Base-by-base conservation (phyloP, 1,284 basidiomycete species). In the Earliella scabrosa region DNA sequence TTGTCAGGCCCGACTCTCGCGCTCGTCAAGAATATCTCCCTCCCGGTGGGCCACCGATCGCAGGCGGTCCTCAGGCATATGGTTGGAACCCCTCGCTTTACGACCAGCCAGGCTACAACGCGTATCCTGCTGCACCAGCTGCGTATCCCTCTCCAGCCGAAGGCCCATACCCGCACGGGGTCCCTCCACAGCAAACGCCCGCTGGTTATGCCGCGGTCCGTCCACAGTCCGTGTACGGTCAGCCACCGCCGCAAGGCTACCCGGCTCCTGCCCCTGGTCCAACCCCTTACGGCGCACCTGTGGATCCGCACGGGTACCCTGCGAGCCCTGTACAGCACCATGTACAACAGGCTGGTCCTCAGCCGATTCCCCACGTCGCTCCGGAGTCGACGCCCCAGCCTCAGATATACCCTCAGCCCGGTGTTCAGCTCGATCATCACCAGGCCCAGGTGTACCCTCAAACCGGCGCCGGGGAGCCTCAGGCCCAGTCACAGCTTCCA, bases 41-140 rank as follows among this genome's bases (percentile, higher is more conserved):
- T n/a, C 64, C 64, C 23, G 65, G 60, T 13, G 67, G 60, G 4
- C 68, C 74, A 20, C 77, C 75, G 48, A 45, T 50, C 18, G 53
- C 59, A 24, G 65, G 61, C n/a, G 67, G 60, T 2, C 69, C 75
- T 18, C 77, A 77, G 46, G 59, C 71, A 2, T 82, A 78, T 47
- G 75, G 75, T 38, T 73, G 72, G 74, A 71, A 77, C 66, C 63
- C 73, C 0, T 56, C 67, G 2, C 67, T 71, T 4, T 84, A 82
- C 64, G 79, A 80, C 3, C 81, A 81, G 50, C 73, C 77, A 26
- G 76, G 74, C 2, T 83, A 83, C 64, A 73, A 64, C 45, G 70
- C 71, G 0, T 75, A 66, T 54, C 73, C 79, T 24, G 61, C 72
- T 2, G 68, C 73, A 24, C 50, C 72, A 11, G 58, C 68, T 16